Evolutionary conservation across 345 rosid genomes (phyloP).

Genomic region (Ceriops tagal): DNA sequence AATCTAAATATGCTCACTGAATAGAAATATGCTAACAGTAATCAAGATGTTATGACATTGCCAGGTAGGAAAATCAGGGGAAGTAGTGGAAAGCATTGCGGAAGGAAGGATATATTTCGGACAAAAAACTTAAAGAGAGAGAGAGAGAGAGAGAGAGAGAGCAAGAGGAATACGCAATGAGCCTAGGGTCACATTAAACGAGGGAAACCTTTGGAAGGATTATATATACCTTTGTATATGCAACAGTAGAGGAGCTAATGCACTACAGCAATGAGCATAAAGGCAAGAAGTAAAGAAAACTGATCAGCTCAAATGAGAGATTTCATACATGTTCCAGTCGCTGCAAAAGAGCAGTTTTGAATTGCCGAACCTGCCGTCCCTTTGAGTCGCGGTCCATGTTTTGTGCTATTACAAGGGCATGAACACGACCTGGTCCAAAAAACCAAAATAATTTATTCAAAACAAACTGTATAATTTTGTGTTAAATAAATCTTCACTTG

Average conservation of each 20-base stretch:
- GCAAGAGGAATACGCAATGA: background rate
- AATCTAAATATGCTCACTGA: too few relatives aligned
- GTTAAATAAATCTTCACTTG: background rate
- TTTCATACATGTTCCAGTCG: slow-evolving; percentile 67
- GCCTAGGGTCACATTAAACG: background rate
- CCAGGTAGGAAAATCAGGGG: background rate
- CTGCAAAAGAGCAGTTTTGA: slow-evolving; percentile 85
- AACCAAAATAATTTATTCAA: slow-evolving; percentile 12
- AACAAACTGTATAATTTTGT: background rate
- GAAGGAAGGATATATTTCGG: too few relatives aligned
- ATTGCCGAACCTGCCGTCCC: slow-evolving; percentile 84
- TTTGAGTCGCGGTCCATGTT: slow-evolving; percentile 64
- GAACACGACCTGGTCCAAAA: slow-evolving; percentile 66
- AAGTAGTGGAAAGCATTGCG: background rate
- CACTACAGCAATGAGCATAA: too few relatives aligned
- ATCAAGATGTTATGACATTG: too few relatives aligned
- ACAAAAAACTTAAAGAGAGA: background rate
- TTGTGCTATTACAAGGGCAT: slow-evolving; percentile 78
- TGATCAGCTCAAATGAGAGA: background rate
- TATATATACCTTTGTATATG: background rate
- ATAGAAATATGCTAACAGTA: too few relatives aligned
- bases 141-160: background rate
- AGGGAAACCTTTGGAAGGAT: background rate
- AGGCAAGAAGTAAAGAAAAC: background rate
- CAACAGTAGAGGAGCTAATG: too few relatives aligned